Conservation (phyloP, 768 basidiomycete genomes). For the Mycena epipterygia region DNA sequence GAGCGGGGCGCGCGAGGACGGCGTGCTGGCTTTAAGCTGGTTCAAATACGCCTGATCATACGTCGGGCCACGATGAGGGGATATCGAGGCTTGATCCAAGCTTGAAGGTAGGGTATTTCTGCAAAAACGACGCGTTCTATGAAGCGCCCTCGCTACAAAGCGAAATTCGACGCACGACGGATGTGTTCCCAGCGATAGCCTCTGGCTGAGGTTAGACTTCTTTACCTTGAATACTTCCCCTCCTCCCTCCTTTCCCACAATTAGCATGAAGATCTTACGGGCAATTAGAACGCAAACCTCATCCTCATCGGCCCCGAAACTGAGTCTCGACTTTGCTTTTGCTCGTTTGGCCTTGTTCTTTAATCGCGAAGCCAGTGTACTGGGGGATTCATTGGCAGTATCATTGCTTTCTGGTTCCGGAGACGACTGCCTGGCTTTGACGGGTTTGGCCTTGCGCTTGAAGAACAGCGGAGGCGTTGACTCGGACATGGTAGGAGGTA, state of each 20-base stretch:
- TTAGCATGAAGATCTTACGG: slow-evolving; percentile 42
- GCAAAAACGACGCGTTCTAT: slow-evolving; percentile 16
- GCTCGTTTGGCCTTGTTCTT: slow-evolving; percentile 80
- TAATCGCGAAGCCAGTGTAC: slow-evolving; percentile 71
- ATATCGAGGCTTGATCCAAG: slow-evolving; percentile 70
- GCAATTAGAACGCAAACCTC: slow-evolving; percentile 62
- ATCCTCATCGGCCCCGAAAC: slow-evolving; percentile 78
- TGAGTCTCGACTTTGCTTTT: slow-evolving; percentile 76
- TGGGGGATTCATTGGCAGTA: slow-evolving; percentile 66
- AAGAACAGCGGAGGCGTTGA: slow-evolving; percentile 62
- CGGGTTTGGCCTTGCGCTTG: slow-evolving; percentile 63
- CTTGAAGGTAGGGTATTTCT: slow-evolving; percentile 52
- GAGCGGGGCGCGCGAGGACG: slow-evolving; percentile 61
- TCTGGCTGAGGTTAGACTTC: slow-evolving; percentile 48
- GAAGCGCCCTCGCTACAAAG: neutral
- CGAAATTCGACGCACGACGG: slow-evolving; percentile 54
- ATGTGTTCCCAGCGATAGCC: slow-evolving; percentile 58
- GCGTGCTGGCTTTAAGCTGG: slow-evolving; percentile 85
- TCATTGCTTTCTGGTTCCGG: slow-evolving; percentile 53
- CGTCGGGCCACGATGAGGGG: slow-evolving; percentile 65
- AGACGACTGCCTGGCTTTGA: slow-evolving; percentile 56
- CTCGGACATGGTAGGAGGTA: slow-evolving; percentile 60
- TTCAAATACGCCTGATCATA: slow-evolving; percentile 83
- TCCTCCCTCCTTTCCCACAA: slow-evolving; percentile 61
- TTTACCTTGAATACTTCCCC: slow-evolving; percentile 83